Evolutionary conservation across 495 filamentous ascomycete genomes (phyloP), one percentile per base, ranked within the genome.

Genomic region (Penicillium fimorum): DNA sequence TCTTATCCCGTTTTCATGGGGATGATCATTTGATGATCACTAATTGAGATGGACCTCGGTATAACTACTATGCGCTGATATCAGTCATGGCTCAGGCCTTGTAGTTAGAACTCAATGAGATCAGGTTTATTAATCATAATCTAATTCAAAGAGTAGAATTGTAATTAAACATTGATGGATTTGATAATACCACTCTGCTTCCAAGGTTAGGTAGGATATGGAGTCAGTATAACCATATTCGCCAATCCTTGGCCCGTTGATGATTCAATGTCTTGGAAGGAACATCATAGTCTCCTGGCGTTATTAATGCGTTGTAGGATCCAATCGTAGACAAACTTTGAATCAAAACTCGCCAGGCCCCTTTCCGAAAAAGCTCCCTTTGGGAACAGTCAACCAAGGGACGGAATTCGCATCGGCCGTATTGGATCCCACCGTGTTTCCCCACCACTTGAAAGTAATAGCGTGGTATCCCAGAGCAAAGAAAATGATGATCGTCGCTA

Each of bases 401-500:
- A 62, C 55, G 0, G 58, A 62, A 0, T 66, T 60, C 1, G 58
- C 40, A 59, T 69, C 66, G 20, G 58, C 57, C 1, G 63, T 69
- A 43, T 66, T 57, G 4, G 63, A 64, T 33, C 63, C 63, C 5
- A 66, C 63, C 0, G 43, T 69, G 45, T 69, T 69, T 25, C 66
- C 66, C 66, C 66, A 69, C 66, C 66, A 69, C 27, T 51, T 63
- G 35, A 69, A 56, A 2, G 29, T 60, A 35, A 62, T 47, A 7
- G 49, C 29, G 8, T 57, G 58, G 5, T 83, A 68, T 0, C 72
- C 77, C 47, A 83, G 77, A 0, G 73, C 78, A 58, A 85, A 82
- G 64, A 83, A 83, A 46, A 84, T 80, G 29, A 81, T 63, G 53
- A 83, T 71, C 3, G 82, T 85, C 15, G 72, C 71, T 13, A 84